A percentile compares a stretch with the other conserved stretches of the same genome.
Evolutionary conservation across 495 filamentous ascomycete species (phyloP).

Genomic region (Astrocystis sublimbata): DNA sequence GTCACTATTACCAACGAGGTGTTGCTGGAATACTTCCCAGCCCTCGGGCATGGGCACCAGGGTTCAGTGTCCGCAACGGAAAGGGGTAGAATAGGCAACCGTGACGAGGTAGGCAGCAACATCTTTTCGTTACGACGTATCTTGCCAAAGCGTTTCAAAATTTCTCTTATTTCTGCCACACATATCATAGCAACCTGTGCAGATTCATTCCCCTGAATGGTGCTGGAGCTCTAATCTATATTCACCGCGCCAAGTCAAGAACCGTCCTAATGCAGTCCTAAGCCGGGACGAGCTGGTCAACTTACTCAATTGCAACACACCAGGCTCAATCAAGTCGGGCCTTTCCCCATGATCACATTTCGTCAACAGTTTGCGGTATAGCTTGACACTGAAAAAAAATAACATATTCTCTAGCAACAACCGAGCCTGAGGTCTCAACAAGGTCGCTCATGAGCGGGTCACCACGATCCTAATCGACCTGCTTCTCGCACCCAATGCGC

Average conservation of each 20-base stretch:
- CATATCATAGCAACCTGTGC: neutral
- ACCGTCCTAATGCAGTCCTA: neutral
- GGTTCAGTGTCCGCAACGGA: too few species aligned
- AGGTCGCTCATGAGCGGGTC: neutral
- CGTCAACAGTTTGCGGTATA: neutral
- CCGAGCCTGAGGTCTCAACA: neutral
- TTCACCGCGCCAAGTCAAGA: slow-evolving; percentile 25
- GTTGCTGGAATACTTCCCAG: too few species aligned
- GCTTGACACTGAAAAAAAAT: neutral
- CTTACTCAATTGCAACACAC: too few species aligned
- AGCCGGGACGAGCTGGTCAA: neutral
- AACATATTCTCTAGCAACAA: neutral
- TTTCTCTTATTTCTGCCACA: neutral
- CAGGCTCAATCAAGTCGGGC: neutral
- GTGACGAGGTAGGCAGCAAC: too few species aligned
- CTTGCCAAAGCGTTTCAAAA: too few species aligned
- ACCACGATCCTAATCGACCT: slow-evolving; percentile 44
- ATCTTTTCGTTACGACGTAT: too few species aligned
- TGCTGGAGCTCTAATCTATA: slow-evolving; percentile 34
- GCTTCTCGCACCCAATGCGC: slow-evolving; percentile 74
- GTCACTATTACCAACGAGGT: too few species aligned
- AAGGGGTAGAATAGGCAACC: too few species aligned
- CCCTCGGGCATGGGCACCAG: too few species aligned
- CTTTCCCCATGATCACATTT: neutral
- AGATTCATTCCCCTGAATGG: slow-evolving; percentile 22